phyloP scores from a whole-genome alignment of 805 yeast species.

The Metschnikowia corniflorae region DNA sequence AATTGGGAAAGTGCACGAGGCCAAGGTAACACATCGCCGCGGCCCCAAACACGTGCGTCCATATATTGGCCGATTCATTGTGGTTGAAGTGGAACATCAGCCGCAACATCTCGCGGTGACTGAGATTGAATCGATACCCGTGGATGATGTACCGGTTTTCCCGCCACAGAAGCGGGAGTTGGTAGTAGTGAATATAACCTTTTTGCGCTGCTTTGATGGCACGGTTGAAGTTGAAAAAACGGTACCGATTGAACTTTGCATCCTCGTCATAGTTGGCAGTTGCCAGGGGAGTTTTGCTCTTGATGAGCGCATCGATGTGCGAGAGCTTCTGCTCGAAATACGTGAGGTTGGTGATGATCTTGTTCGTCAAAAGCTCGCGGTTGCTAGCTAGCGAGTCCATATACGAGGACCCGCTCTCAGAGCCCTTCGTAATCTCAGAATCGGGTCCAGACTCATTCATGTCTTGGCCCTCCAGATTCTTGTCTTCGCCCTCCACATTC shows the following conservation, averaged over 20 bases:
- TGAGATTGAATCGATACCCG: constrained; percentile 80
- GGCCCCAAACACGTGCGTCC: constrained; percentile 85
- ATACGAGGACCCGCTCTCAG: constrained; percentile 1
- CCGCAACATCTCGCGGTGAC: constrained; percentile 54
- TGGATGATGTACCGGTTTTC: constrained; percentile 81
- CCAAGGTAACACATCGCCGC: constrained; percentile 53
- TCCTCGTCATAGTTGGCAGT: constrained; percentile 26
- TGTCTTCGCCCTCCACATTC: too few species aligned
- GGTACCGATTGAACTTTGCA: constrained; percentile 31
- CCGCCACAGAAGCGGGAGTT: constrained; percentile 89
- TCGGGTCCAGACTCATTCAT: too few species aligned
- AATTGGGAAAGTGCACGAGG: constrained; percentile 58
- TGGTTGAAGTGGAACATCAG: constrained; percentile 62
- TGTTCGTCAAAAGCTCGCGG: constrained; percentile 31
- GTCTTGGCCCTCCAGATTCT: too few species aligned
- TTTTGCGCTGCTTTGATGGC: constrained; percentile 30
- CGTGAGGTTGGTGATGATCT: constrained; percentile 40
- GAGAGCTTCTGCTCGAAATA: constrained; percentile 40
- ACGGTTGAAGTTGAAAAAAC: constrained; percentile 37
- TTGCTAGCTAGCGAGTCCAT: constrained; percentile 9
- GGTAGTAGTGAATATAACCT: constrained; percentile 63
- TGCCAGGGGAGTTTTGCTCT: constrained; percentile 29
- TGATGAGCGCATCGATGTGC: constrained; percentile 37
- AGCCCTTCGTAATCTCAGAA: neutral
- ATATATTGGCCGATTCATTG: constrained; percentile 88